Conservation (phyloP, 75 land plant genomes). For the Pinus taeda region DNA sequence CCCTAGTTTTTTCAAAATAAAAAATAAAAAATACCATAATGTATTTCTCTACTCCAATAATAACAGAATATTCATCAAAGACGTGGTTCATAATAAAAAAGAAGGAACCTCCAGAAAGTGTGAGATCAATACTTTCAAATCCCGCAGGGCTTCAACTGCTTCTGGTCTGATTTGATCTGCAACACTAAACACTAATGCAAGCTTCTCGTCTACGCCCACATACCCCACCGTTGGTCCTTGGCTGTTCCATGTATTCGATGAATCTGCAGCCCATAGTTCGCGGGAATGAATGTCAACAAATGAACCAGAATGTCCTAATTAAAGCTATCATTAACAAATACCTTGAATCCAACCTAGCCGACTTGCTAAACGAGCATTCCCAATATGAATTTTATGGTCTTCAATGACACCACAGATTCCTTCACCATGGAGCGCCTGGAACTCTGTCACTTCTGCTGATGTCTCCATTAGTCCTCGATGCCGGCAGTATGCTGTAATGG, state of each 20-base stretch:
- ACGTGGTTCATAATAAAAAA: too few species aligned
- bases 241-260: conserved; percentile 6
- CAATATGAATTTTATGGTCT: conserved; percentile 61
- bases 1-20: too few species aligned
- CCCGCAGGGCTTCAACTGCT: conserved; percentile 52
- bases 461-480: conserved; percentile 39
- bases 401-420: conserved; percentile 72
- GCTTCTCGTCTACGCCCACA: conserved; percentile 31
- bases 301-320: neutral
- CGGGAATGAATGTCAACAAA: neutral
- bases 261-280: conserved; percentile 3
- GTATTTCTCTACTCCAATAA: neutral
- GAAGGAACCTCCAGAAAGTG: too few species aligned
- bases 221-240: conserved; percentile 61
- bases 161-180: conserved; percentile 75
- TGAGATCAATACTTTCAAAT: conserved; percentile 36
- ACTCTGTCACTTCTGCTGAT: conserved; percentile 62
- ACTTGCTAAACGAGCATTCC: conserved; percentile 65
- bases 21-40: too few species aligned
- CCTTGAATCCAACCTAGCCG: conserved; percentile 51
- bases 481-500: conserved; percentile 63
- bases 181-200: conserved; percentile 43
- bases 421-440: conserved; percentile 70
- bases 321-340: neutral
- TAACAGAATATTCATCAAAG: neutral